Base-by-base conservation (phyloP, 768 basidiomycete genomes). In the Mycena albidolilacea region DNA sequence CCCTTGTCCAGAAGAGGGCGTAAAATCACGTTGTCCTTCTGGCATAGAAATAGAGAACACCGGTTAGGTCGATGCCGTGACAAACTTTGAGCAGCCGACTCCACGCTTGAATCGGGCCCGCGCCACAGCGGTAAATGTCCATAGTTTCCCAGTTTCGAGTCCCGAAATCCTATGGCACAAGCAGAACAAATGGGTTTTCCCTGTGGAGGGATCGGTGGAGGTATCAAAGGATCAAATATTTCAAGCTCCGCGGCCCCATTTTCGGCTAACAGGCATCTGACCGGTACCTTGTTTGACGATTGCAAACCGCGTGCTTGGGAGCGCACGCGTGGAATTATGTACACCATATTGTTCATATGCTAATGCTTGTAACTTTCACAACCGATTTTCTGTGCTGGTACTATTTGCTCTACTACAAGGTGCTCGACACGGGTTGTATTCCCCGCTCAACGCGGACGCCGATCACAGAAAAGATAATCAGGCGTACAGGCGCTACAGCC, bases 1-100 rank as follows among this genome's bases (percentile, higher is more conserved):
- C 44, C 19, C 37, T 60, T 23, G 43, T 60, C 30, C 12, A 10
- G 10, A 60, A 66, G 14, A 23, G n/a, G 39, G 52, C 12, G 21
- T 54, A 50, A 41, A 30, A 30, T 30, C 30, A 30, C 30, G 17
- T 12, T 30, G 58, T 48, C 46, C 14, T 59, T 46, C 44, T 30
- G 54, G 7, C 21, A 23, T 30, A 30, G 38, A 58, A 57, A 57
- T 67, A 38, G 44, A 19, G 37, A 59, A 48, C 57, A 59, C 60
- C 58, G 57, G 57, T 48, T 59, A 60, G 50, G 44, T 57, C 67
- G 35, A 50, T 67, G 58, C 67, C 67, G 67, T 67, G 46, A 50
- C 7, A 14, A 39, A 59, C 23, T 23, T 23, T 39, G 17, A 55
- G 14, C 12, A 0, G 23, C 5, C 43, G 35, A 12, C 9, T 55